Base-by-base conservation (phyloP, 208 protist genomes). In the Crithidia fasciculata region DNA sequence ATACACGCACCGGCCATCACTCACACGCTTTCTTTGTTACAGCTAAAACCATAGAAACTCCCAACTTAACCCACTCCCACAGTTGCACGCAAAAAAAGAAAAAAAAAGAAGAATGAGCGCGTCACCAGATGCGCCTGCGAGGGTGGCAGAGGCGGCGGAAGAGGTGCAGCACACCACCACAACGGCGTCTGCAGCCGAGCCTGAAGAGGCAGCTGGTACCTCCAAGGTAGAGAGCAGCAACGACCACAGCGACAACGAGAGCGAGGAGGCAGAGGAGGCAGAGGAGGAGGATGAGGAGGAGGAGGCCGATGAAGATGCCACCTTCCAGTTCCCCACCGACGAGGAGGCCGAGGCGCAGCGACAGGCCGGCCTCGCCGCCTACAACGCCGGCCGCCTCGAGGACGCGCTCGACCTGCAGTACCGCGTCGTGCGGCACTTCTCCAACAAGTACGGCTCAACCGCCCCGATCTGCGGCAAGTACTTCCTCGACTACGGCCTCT, bases 401-500 rank as follows among this genome's bases (percentile, higher is more conserved):
- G 88, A 86, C 8, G 90, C 90, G 10, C 64, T 94, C n/a, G 88
- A 89, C 49, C 50, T 85, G 59, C 90, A 95, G 67, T 92, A 93
- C 76, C 81, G 84, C 43, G 76, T 96, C 45, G 88, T 94, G 45
- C 88, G 88, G 43, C 88, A 94, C 76, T 90, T 95, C 75, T 73
- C 85, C 15, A 80, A 85, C 63, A 90, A 90, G 69, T 91, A 90
- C 65, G 90, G 88, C 45, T 69, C 88, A 3, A 94, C 88, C 5
- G 67, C 77, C 8, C 45, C 82, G 10, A 57, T 83, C 54, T 90
- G 83, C 54, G 90, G 90, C 59, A 72, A 78, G 47, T 95, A 91
- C 82, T 95, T 94, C 68, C 83, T 96, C 50, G 92, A 96, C 81
- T 96, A 96, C 86, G 92, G 88, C 15, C 87, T 96, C 55, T 94